Evolutionary conservation across 1,284 basidiomycete species (phyloP), one percentile per base, ranked within the genome.

Genomic region (Dichomitus squalens): DNA sequence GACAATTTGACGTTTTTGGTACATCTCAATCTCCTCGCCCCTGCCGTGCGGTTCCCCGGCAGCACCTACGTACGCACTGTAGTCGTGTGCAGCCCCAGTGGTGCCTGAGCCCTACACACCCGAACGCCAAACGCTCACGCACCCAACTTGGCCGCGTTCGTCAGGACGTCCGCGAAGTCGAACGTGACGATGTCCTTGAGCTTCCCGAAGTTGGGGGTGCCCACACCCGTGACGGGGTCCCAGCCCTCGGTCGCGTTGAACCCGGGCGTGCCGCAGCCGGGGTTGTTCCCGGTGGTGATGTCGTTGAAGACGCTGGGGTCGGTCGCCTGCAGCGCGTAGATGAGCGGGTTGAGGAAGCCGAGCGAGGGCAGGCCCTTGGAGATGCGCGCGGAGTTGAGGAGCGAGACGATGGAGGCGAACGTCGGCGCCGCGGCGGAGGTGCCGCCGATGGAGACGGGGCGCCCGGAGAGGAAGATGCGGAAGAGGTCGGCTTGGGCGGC

Each of bases 371-470:
- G 77, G 16, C 80, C 79, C 14, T 67, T 54, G 1, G 71, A 63
- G 39, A 83, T 64, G n/a, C 78, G 77, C n/a, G 75, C 75, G 60
- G 84, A 82, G 67, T 86, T 86, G 29, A 87, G 68, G 65, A 85
- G 72, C 0, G 81, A 75, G 46, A 87, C 70, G 53, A 86, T 74
- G 9, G 76, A 71, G 9, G 77, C 77, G 58, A 84, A 73, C 4
- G 80, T 77, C 1, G 85, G 85, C 9, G 79, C 65, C 4, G 83
- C 77, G 1, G 82, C 82, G 23, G 80, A 82, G 7, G 84, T 86
- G 20, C 84, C 84, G 38, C 73, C 79, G 44, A 80, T 74, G 68
- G 43, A 67, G 12, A 62, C 60, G 18, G 63, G 40, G 2, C 56
- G 49, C 14, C 72, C 73, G 4, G 51, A 60, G 55, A 64, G 41